Base-by-base conservation (phyloP, 495 filamentous ascomycete genomes). In the Talaromyces nanjingensis region DNA sequence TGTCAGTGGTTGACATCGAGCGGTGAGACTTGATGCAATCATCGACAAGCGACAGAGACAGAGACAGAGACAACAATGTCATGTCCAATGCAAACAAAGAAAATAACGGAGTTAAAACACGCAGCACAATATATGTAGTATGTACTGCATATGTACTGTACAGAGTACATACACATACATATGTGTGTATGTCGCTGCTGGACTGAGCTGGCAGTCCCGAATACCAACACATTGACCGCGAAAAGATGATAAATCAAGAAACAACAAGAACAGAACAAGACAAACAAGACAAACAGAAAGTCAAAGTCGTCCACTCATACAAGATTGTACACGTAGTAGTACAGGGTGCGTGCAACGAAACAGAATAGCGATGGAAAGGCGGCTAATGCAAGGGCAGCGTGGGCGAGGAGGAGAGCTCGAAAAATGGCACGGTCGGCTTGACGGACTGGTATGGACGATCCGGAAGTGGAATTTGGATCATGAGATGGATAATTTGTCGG, bases 381-480 rank as follows among this genome's bases (percentile, higher is more conserved):
- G 31, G 56, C 56, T 59, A 59, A 59, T 59, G 56, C 56, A 59
- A 59, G 56, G 56, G 56, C 56, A 37, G 56, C 29, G n/a, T 59
- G 56, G 56, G 56, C 55, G 55, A 58, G 55, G 20, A 11, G 27
- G 29, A 58, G 55, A 58, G 37, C 12, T 42, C 14, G 37, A 16
- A 12, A 16, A 59, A 59, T 33, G 56, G 29, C 27, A 27, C 25
- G 52, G 42, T 18, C 14, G 14, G 8, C 45, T 16, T 42, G 37
- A 42, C 52, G 29, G 52, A 9, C 52, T 55, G 52, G 52, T n/a
- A 55, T 55, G 42, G 22, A 53, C 1, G 16, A 58, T 87, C 86
- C 18, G 84, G 71, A 2, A 85, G 85, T 8, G 87, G 76, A 42
- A 88, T 81, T n/a, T 85, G 71, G 16, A 79, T 45, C 42, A 45